phyloP scores from a whole-genome alignment of 2,329 filamentous ascomycete species.

The Fusarium sulawesiense region DNA sequence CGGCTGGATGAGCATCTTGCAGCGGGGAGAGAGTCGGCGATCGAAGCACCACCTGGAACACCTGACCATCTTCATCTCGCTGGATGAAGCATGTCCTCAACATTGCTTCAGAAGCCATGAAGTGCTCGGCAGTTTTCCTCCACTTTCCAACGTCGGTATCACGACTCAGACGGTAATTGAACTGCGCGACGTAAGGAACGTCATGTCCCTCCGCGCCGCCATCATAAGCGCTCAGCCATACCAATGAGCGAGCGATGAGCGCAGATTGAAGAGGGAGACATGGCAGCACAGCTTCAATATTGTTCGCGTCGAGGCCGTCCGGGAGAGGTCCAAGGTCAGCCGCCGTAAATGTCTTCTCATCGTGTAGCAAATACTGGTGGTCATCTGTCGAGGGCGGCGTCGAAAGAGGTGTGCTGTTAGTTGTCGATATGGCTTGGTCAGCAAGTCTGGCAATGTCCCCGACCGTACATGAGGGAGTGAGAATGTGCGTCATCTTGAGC shows the following conservation, averaged over 20 bases:
- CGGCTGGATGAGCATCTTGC: neutral
- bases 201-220: neutral
- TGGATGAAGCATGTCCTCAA: constrained; percentile 26
- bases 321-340: neutral
- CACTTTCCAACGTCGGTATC: constrained; percentile 9
- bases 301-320: neutral
- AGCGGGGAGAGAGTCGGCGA: neutral
- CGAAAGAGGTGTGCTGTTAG: neutral
- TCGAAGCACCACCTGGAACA: constrained; percentile 21
- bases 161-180: constrained; percentile 7
- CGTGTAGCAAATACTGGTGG: rapidly evolving
- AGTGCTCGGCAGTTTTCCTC: neutral
- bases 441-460: neutral
- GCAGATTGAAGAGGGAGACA: constrained; percentile 29
- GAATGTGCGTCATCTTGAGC: constrained; percentile 7
- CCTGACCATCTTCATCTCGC: constrained; percentile 14
- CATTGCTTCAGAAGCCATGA: constrained; percentile 13
- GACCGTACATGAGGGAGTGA: constrained; percentile 1
- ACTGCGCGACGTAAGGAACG: constrained; percentile 26
- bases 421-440: neutral
- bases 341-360: rapidly evolving
- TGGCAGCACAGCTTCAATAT: constrained; percentile 12
- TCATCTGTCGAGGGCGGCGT: neutral
- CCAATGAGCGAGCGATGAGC: constrained; percentile 17
- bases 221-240: neutral